phyloP scores from a whole-genome alignment of 1,284 basidiomycete species.

The Cutaneotrichosporon dermatis region DNA sequence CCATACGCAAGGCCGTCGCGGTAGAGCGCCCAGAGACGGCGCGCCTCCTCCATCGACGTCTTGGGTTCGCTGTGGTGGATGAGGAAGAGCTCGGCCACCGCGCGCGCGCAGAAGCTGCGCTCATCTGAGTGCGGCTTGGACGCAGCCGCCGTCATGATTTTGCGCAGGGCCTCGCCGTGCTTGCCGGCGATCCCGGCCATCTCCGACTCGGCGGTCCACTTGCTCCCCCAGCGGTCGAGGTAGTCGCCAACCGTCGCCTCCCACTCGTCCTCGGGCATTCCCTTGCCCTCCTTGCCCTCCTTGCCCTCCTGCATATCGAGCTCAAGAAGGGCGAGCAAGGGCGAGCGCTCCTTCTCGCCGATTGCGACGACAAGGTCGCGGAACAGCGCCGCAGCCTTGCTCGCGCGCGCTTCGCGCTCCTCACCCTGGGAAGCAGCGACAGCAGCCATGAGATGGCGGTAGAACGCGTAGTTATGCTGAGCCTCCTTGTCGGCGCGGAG shows the following conservation, averaged over 20 bases:
- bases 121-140: conserved; percentile 23
- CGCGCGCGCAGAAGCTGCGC: conserved; percentile 21
- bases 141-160: conserved; percentile 9
- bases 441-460: conserved; percentile 26
- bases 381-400: conserved; percentile 11
- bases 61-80: conserved; percentile 14
- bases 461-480: conserved; percentile 41
- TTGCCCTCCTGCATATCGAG: conserved; percentile 15
- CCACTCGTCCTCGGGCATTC: conserved; percentile 22
- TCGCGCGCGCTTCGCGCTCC: conserved; percentile 3
- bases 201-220: conserved; percentile 33
- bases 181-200: conserved; percentile 25
- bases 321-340: conserved; percentile 30
- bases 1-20: conserved; percentile 31
- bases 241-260: conserved; percentile 25
- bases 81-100: conserved; percentile 27
- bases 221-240: conserved; percentile 35
- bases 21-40: conserved; percentile 33
- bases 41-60: conserved; percentile 13
- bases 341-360: conserved; percentile 33
- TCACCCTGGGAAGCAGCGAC: conserved; percentile 1
- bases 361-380: conserved; percentile 19
- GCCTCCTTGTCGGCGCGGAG: conserved; percentile 24
- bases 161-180: conserved; percentile 7
- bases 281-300: neutral